Evolutionary conservation across 768 basidiomycete species (phyloP).

Genomic region (Xanthoconium stramineum): DNA sequence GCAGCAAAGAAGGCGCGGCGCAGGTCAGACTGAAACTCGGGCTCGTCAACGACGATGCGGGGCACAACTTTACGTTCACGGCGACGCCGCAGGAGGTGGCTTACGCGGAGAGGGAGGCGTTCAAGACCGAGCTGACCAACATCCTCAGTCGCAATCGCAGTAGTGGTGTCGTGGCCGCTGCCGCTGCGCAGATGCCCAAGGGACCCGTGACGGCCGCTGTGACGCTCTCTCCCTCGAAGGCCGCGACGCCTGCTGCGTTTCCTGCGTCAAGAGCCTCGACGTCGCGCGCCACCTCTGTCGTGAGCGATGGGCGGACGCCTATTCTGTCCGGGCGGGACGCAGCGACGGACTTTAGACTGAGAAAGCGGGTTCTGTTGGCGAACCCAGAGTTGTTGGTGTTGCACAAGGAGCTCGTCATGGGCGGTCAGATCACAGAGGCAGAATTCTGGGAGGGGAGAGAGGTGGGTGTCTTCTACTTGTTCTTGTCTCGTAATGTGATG

Average conservation of each 20-base stretch:
- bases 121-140: slow-evolving; percentile 74
- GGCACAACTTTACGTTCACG: slow-evolving; percentile 81
- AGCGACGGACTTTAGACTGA: slow-evolving; percentile 64
- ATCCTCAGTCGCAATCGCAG: slow-evolving; percentile 75
- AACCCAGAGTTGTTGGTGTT: slow-evolving; percentile 75
- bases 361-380: slow-evolving; percentile 76
- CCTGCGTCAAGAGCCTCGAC: slow-evolving; percentile 43
- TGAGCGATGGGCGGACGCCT: slow-evolving; percentile 51
- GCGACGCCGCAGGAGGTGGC: slow-evolving; percentile 58
- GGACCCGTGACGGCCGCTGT: slow-evolving; percentile 20
- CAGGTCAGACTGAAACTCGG: slow-evolving; percentile 79
- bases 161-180: slow-evolving; percentile 17
- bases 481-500: slow-evolving; percentile 3
- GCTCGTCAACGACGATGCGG: slow-evolving; percentile 62
- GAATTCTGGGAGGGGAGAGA: slow-evolving; percentile 99
- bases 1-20: slow-evolving; percentile 78
- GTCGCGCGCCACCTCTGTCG: slow-evolving; percentile 63
- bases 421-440: slow-evolving; percentile 79
- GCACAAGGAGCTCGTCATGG: slow-evolving; percentile 86
- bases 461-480: slow-evolving; percentile 41
- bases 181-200: slow-evolving; percentile 21
- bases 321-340: slow-evolving; percentile 57
- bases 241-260: slow-evolving; percentile 31
- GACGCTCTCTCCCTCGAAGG: slow-evolving; percentile 19
- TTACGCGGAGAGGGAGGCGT: slow-evolving; percentile 69